Evolutionary conservation across 139 green algal species (phyloP).

Genomic region (Ettlia oleoabundans): DNA sequence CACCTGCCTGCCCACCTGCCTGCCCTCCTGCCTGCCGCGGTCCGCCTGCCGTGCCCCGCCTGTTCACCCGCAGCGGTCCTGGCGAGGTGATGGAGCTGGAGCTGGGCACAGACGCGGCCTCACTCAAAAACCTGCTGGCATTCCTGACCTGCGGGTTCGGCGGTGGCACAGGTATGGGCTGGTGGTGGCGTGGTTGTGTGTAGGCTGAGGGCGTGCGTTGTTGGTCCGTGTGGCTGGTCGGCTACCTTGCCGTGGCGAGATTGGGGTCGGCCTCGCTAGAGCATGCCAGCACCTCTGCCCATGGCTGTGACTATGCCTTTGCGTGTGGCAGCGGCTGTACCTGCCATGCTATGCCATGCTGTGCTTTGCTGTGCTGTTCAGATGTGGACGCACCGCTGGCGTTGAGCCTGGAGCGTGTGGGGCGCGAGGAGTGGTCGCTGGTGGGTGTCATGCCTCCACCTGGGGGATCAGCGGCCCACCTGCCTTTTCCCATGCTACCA

Average conservation of each 20-base stretch:
- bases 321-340: no score
- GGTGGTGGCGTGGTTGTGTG: no score
- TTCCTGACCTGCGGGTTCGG: conserved; percentile 82
- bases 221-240: no score
- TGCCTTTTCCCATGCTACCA: no score
- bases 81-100: conserved; percentile 89
- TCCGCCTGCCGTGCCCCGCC: neutral
- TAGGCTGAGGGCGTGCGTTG: no score
- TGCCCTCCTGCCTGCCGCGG: neutral
- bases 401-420: conserved; percentile 75
- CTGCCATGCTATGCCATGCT: neutral
- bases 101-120: conserved; percentile 61
- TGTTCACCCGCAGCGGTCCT: conserved; percentile 48
- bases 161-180: conserved; percentile 59
- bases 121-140: conserved; percentile 74
- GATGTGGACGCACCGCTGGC: conserved; percentile 84
- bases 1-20: no score
- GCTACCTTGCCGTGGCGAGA: no score
- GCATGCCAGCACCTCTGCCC: no score
- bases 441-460: conserved; percentile 32
- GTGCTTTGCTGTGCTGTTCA: conserved; percentile 49
- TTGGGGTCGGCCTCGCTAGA: no score
- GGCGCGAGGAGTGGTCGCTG: conserved; percentile 74
- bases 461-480: neutral
- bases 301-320: no score